Conservation (phyloP, 345 rosid genomes). For the Hirschfeldia incana region DNA sequence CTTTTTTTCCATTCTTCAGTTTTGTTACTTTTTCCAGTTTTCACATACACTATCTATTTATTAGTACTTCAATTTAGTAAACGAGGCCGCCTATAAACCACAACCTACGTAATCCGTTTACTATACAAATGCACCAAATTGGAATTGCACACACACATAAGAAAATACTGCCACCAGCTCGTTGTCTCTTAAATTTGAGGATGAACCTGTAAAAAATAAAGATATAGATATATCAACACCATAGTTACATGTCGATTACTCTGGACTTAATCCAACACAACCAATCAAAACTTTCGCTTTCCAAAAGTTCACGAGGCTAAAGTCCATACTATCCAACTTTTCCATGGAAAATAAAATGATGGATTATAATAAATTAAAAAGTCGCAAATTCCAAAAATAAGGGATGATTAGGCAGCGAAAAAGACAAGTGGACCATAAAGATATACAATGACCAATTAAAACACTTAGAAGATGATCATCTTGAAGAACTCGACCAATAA, state of each 20-base stretch:
- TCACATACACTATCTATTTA: neutral
- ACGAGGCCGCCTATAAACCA: neutral
- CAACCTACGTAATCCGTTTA: neutral
- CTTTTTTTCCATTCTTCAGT: neutral
- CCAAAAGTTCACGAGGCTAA: constrained; percentile 11
- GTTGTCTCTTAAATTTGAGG: neutral
- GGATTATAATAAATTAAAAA: neutral
- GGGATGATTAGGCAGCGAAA: constrained; percentile 9
- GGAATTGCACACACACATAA: neutral
- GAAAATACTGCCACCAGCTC: neutral
- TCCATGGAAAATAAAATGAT: constrained; percentile 7
- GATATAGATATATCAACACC: constrained; percentile 10
- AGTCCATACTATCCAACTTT: constrained; percentile 6
- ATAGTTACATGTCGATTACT: neutral
- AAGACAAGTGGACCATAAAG: constrained; percentile 37
- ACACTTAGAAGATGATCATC: constrained; percentile 46
- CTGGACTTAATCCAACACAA: constrained; percentile 2
- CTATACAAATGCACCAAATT: no score
- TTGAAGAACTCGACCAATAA: constrained; percentile 50
- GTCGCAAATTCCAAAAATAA: constrained; percentile 1
- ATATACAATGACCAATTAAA: constrained; percentile 69
- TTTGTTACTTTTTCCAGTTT: neutral
- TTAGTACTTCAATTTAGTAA: neutral
- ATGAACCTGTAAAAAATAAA: neutral
- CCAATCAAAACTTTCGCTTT: constrained; percentile 25